Conservation (phyloP, 2,329 filamentous ascomycete genomes). For the Sporothrix mexicana region DNA sequence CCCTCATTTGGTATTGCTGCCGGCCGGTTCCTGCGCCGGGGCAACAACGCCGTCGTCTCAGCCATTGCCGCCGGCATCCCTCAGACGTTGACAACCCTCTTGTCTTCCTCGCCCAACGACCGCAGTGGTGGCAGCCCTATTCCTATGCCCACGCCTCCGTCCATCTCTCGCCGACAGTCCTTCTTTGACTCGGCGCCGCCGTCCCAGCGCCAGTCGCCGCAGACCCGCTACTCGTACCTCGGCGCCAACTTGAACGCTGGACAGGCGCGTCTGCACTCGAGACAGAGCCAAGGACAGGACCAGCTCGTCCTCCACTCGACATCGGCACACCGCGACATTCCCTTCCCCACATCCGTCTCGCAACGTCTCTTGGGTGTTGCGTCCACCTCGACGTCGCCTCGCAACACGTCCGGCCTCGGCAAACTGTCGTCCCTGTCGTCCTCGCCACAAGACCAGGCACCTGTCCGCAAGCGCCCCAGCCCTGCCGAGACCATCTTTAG, state of each 20-base stretch:
- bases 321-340: conserved; percentile 26
- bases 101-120: conserved; percentile 52
- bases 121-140: conserved; percentile 30
- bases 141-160: conserved; percentile 9
- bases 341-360: conserved; percentile 46
- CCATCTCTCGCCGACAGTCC: conserved; percentile 29
- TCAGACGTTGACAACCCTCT: conserved; percentile 49
- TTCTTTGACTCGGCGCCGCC: conserved; percentile 20
- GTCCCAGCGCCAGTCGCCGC: conserved; percentile 32
- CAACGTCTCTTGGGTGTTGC: conserved; percentile 38
- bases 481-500: conserved; percentile 66
- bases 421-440: conserved; percentile 43
- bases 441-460: conserved; percentile 46
- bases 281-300: conserved; percentile 25
- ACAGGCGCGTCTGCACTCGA: conserved; percentile 9
- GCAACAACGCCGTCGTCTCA: conserved; percentile 62
- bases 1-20: conserved; percentile 49
- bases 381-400: conserved; percentile 34
- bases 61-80: conserved; percentile 63
- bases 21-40: conserved; percentile 58
- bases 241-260: not conserved
- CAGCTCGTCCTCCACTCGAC: conserved; percentile 30
- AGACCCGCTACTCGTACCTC: conserved; percentile 17
- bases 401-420: conserved; percentile 1
- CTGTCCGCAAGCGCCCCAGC: conserved; percentile 59